Percentiles rank a stretch among this genome's conserved stretches.
Evolutionary conservation across 768 basidiomycete species (phyloP).

Genomic region (Leccinum disarticulatum): DNA sequence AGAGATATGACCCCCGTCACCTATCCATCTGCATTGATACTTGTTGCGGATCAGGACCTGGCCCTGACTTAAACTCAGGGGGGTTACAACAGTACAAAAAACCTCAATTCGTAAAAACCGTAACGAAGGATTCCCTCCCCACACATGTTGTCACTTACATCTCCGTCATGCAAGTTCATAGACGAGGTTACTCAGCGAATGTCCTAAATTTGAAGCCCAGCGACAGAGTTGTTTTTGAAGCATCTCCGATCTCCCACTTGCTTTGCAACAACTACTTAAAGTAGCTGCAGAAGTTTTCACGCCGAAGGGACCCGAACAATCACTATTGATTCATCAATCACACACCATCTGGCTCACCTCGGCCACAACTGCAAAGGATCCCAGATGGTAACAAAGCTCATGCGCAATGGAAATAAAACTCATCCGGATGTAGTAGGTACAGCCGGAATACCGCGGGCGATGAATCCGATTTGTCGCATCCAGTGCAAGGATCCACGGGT

Average conservation of each 20-base stretch:
- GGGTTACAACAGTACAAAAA: neutral
- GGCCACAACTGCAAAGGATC: neutral
- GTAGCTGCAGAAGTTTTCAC: neutral
- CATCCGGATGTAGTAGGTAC: too few relatives aligned
- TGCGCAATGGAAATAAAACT: neutral
- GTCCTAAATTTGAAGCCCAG: neutral
- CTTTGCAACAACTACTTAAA: too few relatives aligned
- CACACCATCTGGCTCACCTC: neutral
- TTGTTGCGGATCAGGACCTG: neutral
- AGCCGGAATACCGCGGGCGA: slow-evolving; percentile 17
- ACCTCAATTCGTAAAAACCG: neutral
- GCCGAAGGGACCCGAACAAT: too few relatives aligned
- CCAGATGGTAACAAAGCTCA: too few relatives aligned
- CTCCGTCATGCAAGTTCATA: too few relatives aligned
- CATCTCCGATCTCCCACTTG: too few relatives aligned
- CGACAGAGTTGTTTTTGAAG: neutral
- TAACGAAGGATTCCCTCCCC: neutral
- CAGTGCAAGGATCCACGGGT: slow-evolving; percentile 19
- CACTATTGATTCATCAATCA: neutral
- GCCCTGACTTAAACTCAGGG: neutral
- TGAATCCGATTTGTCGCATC: slow-evolving; percentile 22
- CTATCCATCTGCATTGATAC: neutral
- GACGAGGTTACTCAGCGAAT: neutral
- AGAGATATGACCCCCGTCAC: neutral
- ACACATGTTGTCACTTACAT: too few relatives aligned